These are phyloP conservation scores for Tuctoria greenei DNA, from an alignment of 176 grass and related monocot genomes.

Conservation along the genomic window DNA sequence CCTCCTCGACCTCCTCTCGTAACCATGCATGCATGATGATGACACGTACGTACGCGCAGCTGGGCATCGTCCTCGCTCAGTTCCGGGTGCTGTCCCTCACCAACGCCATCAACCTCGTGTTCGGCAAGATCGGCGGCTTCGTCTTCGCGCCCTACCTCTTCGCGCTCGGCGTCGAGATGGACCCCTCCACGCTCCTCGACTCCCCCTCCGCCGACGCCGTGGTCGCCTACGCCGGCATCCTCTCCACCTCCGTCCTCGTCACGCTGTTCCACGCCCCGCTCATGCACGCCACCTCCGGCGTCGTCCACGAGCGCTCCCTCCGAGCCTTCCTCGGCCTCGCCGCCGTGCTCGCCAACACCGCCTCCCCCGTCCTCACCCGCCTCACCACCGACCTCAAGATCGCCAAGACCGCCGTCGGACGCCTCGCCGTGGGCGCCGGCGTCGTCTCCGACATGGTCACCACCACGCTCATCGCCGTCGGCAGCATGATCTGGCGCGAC, in stretches of 20 bases:
- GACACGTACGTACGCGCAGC: slow-evolving; percentile 18
- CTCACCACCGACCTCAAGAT: slow-evolving; percentile 77
- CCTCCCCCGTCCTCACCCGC: slow-evolving; percentile 65
- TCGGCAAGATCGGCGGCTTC: slow-evolving; percentile 53
- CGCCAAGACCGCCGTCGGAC: slow-evolving; percentile 66
- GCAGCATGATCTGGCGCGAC: slow-evolving; percentile 63
- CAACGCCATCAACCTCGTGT: slow-evolving; percentile 48
- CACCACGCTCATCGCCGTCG: slow-evolving; percentile 53
- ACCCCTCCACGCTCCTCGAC: slow-evolving; percentile 51
- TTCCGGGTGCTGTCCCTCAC: slow-evolving; percentile 33
- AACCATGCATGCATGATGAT: too few relatives aligned
- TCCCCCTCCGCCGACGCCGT: slow-evolving; percentile 39
- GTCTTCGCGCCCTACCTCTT: slow-evolving; percentile 68
- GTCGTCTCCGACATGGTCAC: slow-evolving; percentile 66
- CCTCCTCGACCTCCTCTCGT: too few relatives aligned
- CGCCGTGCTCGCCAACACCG: slow-evolving; percentile 45
- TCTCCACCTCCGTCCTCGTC: slow-evolving; percentile 46
- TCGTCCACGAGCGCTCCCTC: slow-evolving; percentile 49
- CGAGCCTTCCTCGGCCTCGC: slow-evolving; percentile 52
- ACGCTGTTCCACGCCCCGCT: slow-evolving; percentile 47
- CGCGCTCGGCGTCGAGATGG: slow-evolving; percentile 82
- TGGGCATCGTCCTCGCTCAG: slow-evolving; percentile 57
- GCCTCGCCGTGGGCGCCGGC: slow-evolving; percentile 57
- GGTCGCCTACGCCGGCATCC: slow-evolving; percentile 62
- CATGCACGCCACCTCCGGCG: slow-evolving; percentile 24